Conservation (phyloP, 768 basidiomycete species). For the Phylloporus rhodoxanthus region DNA sequence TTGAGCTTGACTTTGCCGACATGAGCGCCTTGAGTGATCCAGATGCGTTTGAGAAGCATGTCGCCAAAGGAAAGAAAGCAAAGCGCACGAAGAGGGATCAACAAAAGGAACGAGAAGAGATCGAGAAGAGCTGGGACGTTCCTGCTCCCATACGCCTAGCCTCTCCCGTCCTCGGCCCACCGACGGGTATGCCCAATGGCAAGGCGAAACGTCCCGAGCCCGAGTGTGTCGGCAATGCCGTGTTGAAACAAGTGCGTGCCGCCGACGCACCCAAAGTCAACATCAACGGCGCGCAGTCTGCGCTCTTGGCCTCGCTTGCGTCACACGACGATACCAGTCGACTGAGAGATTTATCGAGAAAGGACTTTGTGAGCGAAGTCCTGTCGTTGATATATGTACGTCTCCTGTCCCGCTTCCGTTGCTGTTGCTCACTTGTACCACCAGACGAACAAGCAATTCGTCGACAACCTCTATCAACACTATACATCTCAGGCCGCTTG, state of each 20-base stretch:
- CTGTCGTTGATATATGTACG: conserved; percentile 58
- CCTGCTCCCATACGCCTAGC: conserved; percentile 28
- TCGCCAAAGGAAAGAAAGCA: conserved; percentile 22
- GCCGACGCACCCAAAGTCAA: conserved; percentile 14
- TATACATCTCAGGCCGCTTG: conserved; percentile 32
- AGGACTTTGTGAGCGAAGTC: conserved; percentile 55
- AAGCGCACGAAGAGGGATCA: conserved; percentile 32
- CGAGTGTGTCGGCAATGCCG: conserved; percentile 1
- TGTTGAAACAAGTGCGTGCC: conserved; percentile 2
- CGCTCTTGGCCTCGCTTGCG: conserved; percentile 23
- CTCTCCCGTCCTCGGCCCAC: conserved; percentile 11
- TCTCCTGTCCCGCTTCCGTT: conserved; percentile 1
- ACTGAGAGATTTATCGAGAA: conserved; percentile 37
- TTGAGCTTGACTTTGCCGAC: conserved; percentile 73
- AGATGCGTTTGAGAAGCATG: conserved; percentile 42
- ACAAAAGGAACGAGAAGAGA: conserved; percentile 39
- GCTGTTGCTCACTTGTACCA: background rate
- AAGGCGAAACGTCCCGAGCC: conserved; percentile 13
- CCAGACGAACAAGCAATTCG: conserved; percentile 62
- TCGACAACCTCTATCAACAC: conserved; percentile 53
- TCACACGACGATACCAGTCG: conserved; percentile 13
- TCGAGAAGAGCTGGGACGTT: conserved; percentile 61
- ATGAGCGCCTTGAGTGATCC: conserved; percentile 69
- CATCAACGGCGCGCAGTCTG: conserved; percentile 15
- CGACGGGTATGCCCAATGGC: conserved; percentile 20